phyloP scores from a whole-genome alignment of 1,139 yeast genomes.

The Pneumocystis murina region DNA sequence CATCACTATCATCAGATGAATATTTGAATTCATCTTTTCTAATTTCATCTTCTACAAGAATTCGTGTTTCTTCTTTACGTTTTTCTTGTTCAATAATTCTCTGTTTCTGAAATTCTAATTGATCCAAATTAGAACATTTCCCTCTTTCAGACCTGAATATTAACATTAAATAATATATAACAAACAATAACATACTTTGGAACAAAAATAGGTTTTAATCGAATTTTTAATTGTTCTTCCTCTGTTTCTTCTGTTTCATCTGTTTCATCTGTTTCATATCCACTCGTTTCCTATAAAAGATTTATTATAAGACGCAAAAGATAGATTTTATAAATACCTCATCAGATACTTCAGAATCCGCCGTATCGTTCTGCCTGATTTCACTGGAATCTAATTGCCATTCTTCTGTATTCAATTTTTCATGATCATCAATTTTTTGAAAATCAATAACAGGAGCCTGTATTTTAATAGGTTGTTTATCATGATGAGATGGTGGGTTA shows the following conservation, averaged over 20 bases:
- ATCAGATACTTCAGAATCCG: background rate
- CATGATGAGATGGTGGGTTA: background rate
- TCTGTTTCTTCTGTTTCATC: background rate
- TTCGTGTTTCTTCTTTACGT: constrained; percentile 1
- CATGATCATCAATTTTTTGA: background rate
- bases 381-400: background rate
- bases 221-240: background rate
- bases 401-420: background rate
- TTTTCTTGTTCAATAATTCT: background rate
- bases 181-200: background rate
- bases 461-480: background rate
- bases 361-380: background rate
- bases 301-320: background rate
- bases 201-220: background rate
- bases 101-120: background rate
- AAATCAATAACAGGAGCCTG: background rate
- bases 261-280: background rate
- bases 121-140: background rate
- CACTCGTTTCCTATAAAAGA: background rate
- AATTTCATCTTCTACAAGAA: background rate
- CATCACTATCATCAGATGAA: constrained; percentile 16
- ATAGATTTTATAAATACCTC: background rate
- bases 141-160: background rate
- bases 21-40: constrained; percentile 7
- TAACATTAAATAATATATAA: background rate